Evolutionary conservation across 495 filamentous ascomycete species (phyloP), one percentile per base, ranked within the genome.

Genomic region (Evansstolkia leycettana): DNA sequence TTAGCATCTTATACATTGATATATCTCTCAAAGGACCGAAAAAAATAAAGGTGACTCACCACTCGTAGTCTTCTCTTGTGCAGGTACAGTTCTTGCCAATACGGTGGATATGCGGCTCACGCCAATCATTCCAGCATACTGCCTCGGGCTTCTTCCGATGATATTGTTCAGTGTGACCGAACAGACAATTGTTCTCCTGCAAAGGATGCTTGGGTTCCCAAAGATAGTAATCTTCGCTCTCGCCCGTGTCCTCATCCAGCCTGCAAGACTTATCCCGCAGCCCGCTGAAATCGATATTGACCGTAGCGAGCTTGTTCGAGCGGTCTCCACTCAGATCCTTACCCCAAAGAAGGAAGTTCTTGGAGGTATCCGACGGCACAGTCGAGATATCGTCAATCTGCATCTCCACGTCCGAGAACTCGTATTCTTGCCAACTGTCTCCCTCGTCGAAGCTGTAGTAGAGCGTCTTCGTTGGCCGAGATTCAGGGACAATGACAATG

Each of bases 301-400:
- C 54, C 0, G 84, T 80, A 13, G 62, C 54, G 19, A 83, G 59
- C 11, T 73, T 55, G 28, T 65, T 55, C 7, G 62, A 52, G 11
- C 57, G 50, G 13, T 64, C 68, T 24, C 53, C 51, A 11, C 50
- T 46, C 23, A 40, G 33, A 24, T 72, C 66, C 39, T 59, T 69
- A 28, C 75, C 84, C 92, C 92, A 99, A 11, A 99, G 67, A 12
- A 96, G 46, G 55, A 99, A 95, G 36, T 84, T 86, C 37, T 80
- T 77, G 3, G 85, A 92, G 25, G 75, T 84, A 47, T 94, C 92
- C 12, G 80, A 86, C 2, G 88, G 86, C 13, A 94, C 60, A 7
- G 92, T 96, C 1, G 85, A 81, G 45, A 99, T 79, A 45, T 88
- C 79, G 17, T 64, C 55, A 31, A 95, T 69, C 7, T 66, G 48